Evolutionary conservation across 208 protist genomes (phyloP).

Genomic region (Acanthamoeba healyi): DNA sequence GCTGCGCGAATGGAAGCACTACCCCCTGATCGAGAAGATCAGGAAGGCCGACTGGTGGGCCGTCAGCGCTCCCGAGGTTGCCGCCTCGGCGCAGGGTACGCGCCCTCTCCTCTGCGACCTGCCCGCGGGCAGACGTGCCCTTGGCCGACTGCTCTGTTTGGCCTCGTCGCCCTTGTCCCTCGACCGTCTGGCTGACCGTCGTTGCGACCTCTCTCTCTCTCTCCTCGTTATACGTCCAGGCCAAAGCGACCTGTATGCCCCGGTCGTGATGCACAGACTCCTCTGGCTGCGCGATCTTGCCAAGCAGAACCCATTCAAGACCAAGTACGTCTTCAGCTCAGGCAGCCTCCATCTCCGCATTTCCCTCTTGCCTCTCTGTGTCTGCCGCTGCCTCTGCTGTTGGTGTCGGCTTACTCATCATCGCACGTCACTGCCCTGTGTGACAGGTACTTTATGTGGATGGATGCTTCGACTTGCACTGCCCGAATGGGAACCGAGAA

Average conservation of each 20-base stretch:
- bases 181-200: too few species aligned
- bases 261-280: conserved; percentile 43
- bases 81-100: not conserved
- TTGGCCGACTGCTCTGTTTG: not conserved
- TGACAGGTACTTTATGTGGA: conserved; percentile 43
- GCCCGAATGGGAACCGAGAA: not conserved
- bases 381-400: not conserved
- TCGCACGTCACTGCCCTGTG: not conserved
- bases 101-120: not conserved
- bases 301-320: conserved; percentile 59
- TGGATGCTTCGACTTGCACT: conserved; percentile 16
- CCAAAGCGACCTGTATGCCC: conserved; percentile 10
- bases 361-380: not conserved
- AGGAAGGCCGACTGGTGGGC: conserved; percentile 50
- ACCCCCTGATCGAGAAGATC: conserved; percentile 32
- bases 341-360: too few species aligned
- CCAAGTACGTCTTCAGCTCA: conserved; percentile 37
- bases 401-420: too few species aligned
- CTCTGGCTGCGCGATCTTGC: conserved; percentile 43
- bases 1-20: conserved; percentile 45
- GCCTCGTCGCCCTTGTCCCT: too few species aligned
- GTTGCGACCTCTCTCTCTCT: not conserved
- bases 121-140: not conserved
- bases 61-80: conserved; percentile 1
- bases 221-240: not conserved